phyloP scores from a whole-genome alignment of 2,329 filamentous ascomycete species.

The Penicillium occitanis region DNA sequence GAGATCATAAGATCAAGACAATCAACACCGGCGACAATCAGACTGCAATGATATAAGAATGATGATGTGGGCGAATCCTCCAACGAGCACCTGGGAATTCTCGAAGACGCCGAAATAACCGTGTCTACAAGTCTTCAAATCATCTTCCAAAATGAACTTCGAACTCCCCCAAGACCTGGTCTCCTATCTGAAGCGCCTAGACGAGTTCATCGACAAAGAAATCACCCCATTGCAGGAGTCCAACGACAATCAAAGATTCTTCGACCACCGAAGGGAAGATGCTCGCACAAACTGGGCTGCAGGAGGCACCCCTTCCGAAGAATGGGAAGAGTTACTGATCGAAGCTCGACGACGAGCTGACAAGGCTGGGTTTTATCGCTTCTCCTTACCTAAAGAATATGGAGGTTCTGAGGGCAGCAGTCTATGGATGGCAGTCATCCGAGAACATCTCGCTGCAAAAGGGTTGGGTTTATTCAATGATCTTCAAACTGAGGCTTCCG shows the following conservation, averaged over 20 bases:
- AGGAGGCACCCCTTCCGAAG: neutral
- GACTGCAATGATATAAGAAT: neutral
- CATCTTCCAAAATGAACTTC: neutral
- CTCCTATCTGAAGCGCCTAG: neutral
- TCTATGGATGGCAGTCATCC: neutral
- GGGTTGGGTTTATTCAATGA: neutral
- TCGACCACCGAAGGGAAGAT: neutral
- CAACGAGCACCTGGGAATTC: neutral
- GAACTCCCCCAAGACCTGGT: neutral
- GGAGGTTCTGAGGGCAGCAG: neutral
- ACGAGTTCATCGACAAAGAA: neutral
- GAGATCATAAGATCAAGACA: neutral
- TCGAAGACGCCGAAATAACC: neutral
- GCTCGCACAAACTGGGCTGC: neutral
- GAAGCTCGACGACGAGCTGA: neutral
- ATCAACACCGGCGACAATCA: neutral
- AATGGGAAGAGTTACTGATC: neutral
- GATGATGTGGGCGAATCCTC: no score
- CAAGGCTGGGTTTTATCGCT: neutral
- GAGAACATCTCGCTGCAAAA: neutral
- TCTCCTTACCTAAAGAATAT: neutral
- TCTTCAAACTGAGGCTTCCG: neutral
- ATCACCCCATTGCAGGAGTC: neutral
- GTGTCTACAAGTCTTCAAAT: neutral
- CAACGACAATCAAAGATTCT: neutral